A percentile compares a stretch with the other conserved stretches of the same genome.
Conservation (phyloP, 1,139 yeast species). For the Petasospora fabianii region DNA sequence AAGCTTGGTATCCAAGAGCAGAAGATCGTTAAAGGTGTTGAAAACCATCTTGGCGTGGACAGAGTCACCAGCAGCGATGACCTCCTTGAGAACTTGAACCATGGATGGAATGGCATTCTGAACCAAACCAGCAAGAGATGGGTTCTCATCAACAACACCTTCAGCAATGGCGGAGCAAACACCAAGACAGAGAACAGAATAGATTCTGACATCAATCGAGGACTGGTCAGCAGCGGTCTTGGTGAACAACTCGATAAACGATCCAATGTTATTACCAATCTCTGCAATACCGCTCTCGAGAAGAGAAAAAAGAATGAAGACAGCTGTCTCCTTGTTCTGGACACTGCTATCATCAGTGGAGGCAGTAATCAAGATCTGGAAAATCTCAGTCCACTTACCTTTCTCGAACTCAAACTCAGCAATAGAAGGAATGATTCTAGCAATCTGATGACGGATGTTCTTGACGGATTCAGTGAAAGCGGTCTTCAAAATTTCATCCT, state of each 20-base stretch:
- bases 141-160: slow-evolving; percentile 41
- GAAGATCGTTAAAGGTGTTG: slow-evolving; percentile 79
- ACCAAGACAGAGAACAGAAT: slow-evolving; percentile 81
- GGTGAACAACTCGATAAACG: slow-evolving; percentile 66
- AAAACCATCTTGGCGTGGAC: slow-evolving; percentile 74
- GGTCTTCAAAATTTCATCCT: slow-evolving; percentile 61
- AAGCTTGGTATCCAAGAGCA: slow-evolving; percentile 71
- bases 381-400: slow-evolving; percentile 72
- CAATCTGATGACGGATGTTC: slow-evolving; percentile 80
- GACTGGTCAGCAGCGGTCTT: slow-evolving; percentile 64
- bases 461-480: slow-evolving; percentile 65
- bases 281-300: slow-evolving; percentile 72
- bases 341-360: slow-evolving; percentile 56
- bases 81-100: slow-evolving; percentile 78
- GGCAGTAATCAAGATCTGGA: slow-evolving; percentile 67
- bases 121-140: slow-evolving; percentile 52
- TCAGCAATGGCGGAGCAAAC: slow-evolving; percentile 66
- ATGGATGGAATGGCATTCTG: slow-evolving; percentile 70
- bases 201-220: slow-evolving; percentile 71
- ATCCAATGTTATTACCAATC: slow-evolving; percentile 57
- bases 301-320: slow-evolving; percentile 72
- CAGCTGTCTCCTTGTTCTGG: slow-evolving; percentile 77
- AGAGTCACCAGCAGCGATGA: slow-evolving; percentile 65
- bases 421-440: slow-evolving; percentile 85
- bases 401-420: slow-evolving; percentile 69